Base-by-base conservation (phyloP, 345 rosid species). In the Euclidium syriacum region DNA sequence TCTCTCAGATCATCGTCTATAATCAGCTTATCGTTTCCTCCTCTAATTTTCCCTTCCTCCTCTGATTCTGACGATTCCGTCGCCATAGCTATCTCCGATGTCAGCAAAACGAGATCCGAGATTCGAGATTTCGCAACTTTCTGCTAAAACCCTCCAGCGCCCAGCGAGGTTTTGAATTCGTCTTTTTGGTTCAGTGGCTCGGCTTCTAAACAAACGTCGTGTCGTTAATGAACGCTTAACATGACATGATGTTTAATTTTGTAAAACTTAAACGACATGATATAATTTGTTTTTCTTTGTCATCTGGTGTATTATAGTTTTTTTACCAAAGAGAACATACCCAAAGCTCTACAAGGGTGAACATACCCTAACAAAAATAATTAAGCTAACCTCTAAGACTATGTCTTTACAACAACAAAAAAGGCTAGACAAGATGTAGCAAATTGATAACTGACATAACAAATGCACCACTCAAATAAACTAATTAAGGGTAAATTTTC, bases 61-160 rank as follows among this genome's bases (percentile, higher is more conserved):
- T 89, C 97, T 18, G 91, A 91, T 70, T 86, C 95, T 27, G 91
- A 85, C 56, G 91, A 83, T 35, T 92, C 94, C 15, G 95, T 87
- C 48, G 98, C 98, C 98, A 89, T 70, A 34, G 36, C 53, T 49
- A 18, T 36, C 44, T 63, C 52, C 38, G 35, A 39, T 64, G 25
- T n/a, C n/a, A n/a, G n/a, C n/a, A n/a, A n/a, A n/a, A n/a, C n/a
- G n/a, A n/a, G 48, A 40, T 29, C 41, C 12, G 27, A 26, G 39
- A 51, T 9, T 2, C 7, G 17, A 23, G 50, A 32, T 56, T 34
- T 16, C 26, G 0, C 10, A 42, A 4, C 5, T 58, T 55, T 65
- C 32, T 39, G 20, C 57, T 26, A 61, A 53, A 70, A 15, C 62
- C 71, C 71, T 36, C 22, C n/a, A n/a, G n/a, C n/a, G n/a, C n/a